Evolutionary conservation across 139 green algal genomes (phyloP), one percentile per base, ranked within the genome.

Genomic region (Marvania coccoides): DNA sequence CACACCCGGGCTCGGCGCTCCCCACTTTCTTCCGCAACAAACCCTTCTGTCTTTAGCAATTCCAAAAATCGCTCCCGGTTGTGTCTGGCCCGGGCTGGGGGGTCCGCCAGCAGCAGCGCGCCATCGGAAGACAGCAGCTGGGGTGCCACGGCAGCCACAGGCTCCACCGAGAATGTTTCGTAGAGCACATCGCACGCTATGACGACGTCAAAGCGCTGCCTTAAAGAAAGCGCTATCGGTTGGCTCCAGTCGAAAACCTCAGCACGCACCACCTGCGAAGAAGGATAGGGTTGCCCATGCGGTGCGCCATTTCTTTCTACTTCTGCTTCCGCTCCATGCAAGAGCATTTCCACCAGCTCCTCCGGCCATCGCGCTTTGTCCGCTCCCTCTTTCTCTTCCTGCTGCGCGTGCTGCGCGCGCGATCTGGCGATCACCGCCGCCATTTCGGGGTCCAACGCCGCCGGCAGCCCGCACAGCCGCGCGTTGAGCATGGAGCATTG

Each of bases 401-500:
- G 63, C 56, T 67, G 58, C 63, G 45, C 9, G 29, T 68, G 61
- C n/a, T 62, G 37, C 51, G 51, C 13, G 42, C 24, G 13, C 14
- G 30, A 5, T 61, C 57, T 42, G 23, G 13, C 26, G n/a, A 23
- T 46, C 46, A 5, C 53, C 31, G 23, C 66, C 13, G 14, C 46
- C 3, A 28, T 42, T 3, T 23, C 57, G 15, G 45, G 10, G 6
- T 3, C 19, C 61, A 51, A 15, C 30, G 47, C 15, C 37, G 45
- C 55, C 48, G 59, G 62, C 58, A 74, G 36, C n/a, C 55, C 42
- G 19, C 42, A 19, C 42, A 51, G 19, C 19, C 19, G 14, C 5
- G 71, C 63, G 33, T 74, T 78, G 13, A 88, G 53, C 48, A 89
- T 60, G 0, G 70, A 76, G 63, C 88, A 96, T 65, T 90, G 69